These are phyloP conservation scores for Leccinum pellstonianum DNA, from an alignment of 768 basidiomycete genomes.

Conservation along the genomic window DNA sequence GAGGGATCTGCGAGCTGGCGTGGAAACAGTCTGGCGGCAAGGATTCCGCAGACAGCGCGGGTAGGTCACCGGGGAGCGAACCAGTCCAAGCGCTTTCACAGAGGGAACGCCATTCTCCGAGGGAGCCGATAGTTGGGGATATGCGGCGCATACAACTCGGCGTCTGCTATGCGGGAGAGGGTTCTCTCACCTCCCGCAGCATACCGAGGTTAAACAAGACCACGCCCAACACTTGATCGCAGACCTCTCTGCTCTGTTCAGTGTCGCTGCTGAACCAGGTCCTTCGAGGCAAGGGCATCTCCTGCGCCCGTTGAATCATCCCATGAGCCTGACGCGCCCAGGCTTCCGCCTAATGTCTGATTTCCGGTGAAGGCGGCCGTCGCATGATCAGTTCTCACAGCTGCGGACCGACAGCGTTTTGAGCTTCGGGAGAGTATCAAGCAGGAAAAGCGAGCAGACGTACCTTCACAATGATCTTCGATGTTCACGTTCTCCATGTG, in stretches of 20 bases:
- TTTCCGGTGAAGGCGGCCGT: slow-evolving; percentile 35
- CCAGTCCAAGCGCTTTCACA: no score
- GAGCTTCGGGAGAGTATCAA: neutral
- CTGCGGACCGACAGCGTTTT: slow-evolving; percentile 20
- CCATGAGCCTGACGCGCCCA: slow-evolving; percentile 57
- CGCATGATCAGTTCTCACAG: slow-evolving; percentile 41
- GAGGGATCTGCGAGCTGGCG: no score
- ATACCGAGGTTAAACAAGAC: slow-evolving; percentile 62
- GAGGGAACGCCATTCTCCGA: no score
- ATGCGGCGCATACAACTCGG: no score
- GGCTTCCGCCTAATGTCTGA: slow-evolving; percentile 49
- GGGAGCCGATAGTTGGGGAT: no score
- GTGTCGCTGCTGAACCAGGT: slow-evolving; percentile 21
- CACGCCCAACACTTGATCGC: slow-evolving; percentile 56
- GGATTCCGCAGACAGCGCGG: no score
- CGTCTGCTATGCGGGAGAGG: no score
- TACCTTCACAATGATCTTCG: slow-evolving; percentile 52
- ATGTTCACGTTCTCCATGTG: no score
- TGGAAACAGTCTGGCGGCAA: no score
- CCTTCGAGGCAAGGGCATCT: slow-evolving; percentile 13
- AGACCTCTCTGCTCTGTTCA: slow-evolving; percentile 37
- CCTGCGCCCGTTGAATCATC: slow-evolving; percentile 31
- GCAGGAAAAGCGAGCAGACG: neutral
- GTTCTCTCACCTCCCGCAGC: slow-evolving; percentile 40
- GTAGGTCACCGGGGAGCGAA: no score